Base-by-base conservation (phyloP, 148 eudicot genomes). In the Chenopodium formosanum region DNA sequence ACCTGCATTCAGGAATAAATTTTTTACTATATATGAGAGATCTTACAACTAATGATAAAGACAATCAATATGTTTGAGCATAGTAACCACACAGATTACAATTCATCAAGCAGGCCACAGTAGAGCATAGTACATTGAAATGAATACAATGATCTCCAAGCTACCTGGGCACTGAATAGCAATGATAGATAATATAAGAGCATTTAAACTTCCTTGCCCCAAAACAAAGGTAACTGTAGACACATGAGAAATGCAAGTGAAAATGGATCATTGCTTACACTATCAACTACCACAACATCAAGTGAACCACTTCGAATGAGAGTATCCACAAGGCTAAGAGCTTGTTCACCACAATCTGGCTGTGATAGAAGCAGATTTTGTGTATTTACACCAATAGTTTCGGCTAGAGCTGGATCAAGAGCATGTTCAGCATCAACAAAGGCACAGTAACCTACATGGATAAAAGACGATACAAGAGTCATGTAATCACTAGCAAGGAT, bases 271-370 rank as follows among this genome's bases (percentile, higher is more conserved):
- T 16, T 77, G 37, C 97, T 89, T 89, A 96, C 99, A 89, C 99
- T 96, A 80, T 96, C 99, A 74, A 96, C 98, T 58, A 96, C 99
- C 23, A 96, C 95, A 77, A 96, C 98, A 80, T 94, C 99, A 83
- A 96, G 87, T 71, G 99, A 94, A 82, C 99, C 97, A 86, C 99
- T 96, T 70, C 99, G 90, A 76, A 96, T 96, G 29, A 96, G 89
- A 19, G 99, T 96, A 78, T 96, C 99, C 80, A 94, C 98, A 46
- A 96, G 91, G 87, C 98, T 90, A 31, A 96, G 97, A 83, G 99
- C 99, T 89, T 96, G 99, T 89, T 96, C 99, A 76, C 99, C 99
- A 79, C 92, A 92, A 89, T 96, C 99, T 60, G 99, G 99, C 78
- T 96, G 99, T 25, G 99, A 92, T 76, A 96, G 87, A 86, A 96